Percentiles rank a stretch among this genome's conserved stretches.
phyloP scores from a whole-genome alignment of 768 basidiomycete genomes.

The Calocybe indica region DNA sequence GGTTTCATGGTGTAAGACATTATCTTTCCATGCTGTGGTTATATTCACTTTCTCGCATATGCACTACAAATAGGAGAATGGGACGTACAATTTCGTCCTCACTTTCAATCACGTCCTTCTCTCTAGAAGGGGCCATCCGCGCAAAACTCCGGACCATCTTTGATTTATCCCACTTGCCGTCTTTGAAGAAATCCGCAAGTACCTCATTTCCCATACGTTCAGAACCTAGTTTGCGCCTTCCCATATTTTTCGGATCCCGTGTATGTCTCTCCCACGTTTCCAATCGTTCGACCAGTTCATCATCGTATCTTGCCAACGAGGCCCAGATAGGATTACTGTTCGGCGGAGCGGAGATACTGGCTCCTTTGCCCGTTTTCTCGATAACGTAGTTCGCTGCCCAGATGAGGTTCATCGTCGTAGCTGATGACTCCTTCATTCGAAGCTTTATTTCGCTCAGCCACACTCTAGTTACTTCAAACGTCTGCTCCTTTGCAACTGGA shows the following conservation, averaged over 20 bases:
- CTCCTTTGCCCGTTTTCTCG: slow-evolving; percentile 13
- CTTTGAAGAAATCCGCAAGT: slow-evolving; percentile 38
- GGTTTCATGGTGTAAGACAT: slow-evolving; percentile 37
- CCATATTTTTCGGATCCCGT: slow-evolving; percentile 33
- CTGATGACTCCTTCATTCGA: slow-evolving; percentile 53
- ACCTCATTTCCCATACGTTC: slow-evolving; percentile 30
- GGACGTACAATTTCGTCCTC: slow-evolving; percentile 22
- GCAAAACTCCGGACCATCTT: slow-evolving; percentile 83
- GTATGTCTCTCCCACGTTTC: slow-evolving; percentile 58
- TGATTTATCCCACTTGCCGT: slow-evolving; percentile 58
- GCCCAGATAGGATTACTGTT: slow-evolving; percentile 44
- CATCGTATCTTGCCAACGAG: slow-evolving; percentile 78
- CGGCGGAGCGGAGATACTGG: slow-evolving; percentile 1
- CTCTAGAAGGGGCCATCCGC: slow-evolving; percentile 39
- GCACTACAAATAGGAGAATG: neutral
- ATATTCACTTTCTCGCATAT: slow-evolving; percentile 16
- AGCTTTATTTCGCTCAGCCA: slow-evolving; percentile 51
- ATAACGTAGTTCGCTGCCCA: slow-evolving; percentile 48
- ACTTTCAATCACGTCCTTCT: slow-evolving; percentile 21
- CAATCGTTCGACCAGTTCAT: slow-evolving; percentile 56
- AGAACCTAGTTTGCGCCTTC: slow-evolving; percentile 24
- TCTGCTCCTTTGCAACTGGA: neutral
- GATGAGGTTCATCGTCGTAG: slow-evolving; percentile 44
- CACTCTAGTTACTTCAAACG: slow-evolving; percentile 34
- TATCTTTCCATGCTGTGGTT: slow-evolving; percentile 37